Conservation (phyloP, 257 asterid genomes). For the Petunia axillaris region DNA sequence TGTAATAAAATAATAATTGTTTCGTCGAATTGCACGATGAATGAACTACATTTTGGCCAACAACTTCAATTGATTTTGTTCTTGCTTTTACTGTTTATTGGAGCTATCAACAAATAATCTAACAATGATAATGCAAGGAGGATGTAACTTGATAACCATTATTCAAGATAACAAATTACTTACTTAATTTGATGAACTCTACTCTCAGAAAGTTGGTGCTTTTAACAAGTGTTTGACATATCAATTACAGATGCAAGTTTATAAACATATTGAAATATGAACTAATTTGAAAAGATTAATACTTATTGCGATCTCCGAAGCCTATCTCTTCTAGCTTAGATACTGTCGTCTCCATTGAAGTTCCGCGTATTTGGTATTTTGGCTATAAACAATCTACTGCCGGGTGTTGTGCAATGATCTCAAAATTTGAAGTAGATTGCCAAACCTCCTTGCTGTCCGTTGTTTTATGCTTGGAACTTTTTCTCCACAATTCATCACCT, state of each 20-base stretch:
- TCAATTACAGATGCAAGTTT: background rate
- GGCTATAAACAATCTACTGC: background rate
- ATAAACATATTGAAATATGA: background rate
- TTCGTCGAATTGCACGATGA: too few species aligned
- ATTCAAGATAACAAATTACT: background rate
- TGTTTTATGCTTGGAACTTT: background rate
- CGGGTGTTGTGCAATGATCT: background rate
- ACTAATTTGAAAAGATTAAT: background rate
- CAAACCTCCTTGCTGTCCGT: background rate
- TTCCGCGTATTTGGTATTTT: background rate
- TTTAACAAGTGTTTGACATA: background rate
- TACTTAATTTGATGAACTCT: background rate
- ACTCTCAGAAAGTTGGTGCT: background rate
- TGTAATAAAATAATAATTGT: too few species aligned
- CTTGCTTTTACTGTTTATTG: background rate
- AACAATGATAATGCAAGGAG: background rate
- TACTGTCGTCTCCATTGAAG: slow-evolving; percentile 5
- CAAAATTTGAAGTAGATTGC: background rate
- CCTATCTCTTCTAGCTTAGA: background rate
- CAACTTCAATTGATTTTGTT: background rate
- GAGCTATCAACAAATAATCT: background rate
- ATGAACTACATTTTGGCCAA: background rate
- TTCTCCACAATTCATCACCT: background rate
- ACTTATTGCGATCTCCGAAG: background rate
- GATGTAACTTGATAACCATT: slow-evolving; percentile 3